Conservation (phyloP, 2,329 filamentous ascomycete species). For the Dactylellina cionopaga region DNA sequence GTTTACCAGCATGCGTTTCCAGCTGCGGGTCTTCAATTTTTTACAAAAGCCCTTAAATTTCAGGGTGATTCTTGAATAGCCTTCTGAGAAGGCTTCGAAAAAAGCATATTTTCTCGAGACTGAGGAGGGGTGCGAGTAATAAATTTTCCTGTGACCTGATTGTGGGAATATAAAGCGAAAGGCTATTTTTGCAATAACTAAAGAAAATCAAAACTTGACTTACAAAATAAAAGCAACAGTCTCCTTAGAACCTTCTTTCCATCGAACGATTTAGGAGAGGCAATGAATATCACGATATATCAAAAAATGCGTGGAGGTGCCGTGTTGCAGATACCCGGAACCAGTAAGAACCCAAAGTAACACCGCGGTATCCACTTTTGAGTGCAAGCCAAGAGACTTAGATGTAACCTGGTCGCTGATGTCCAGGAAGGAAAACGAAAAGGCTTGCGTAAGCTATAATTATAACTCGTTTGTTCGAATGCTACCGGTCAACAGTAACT, state of each 20-base stretch:
- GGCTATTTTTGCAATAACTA: too few species aligned
- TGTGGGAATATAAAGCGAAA: too few species aligned
- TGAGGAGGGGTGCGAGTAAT: too few species aligned
- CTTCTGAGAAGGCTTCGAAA: not conserved
- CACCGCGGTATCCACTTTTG: slow-evolving; percentile 23
- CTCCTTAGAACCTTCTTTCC: not conserved
- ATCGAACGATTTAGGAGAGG: not conserved
- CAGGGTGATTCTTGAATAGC: not conserved
- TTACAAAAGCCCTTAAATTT: not conserved
- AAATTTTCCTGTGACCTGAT: too few species aligned
- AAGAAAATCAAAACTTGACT: not conserved
- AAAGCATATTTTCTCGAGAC: not conserved
- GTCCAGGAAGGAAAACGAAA: not conserved
- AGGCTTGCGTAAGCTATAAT: slow-evolving; percentile 39
- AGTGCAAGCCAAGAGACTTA: slow-evolving; percentile 23
- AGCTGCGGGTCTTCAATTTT: not conserved
- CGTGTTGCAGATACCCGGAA: slow-evolving; percentile 11
- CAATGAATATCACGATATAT: slow-evolving; percentile 13
- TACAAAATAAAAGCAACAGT: not conserved
- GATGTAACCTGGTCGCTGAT: slow-evolving; percentile 14
- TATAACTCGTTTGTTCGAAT: too few species aligned
- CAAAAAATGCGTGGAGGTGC: not conserved
- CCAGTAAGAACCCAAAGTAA: slow-evolving; percentile 11
- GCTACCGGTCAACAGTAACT: too few species aligned
- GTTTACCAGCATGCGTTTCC: slow-evolving; percentile 14